Percentiles rank a stretch among this genome's conserved stretches.
phyloP scores from a whole-genome alignment of 1,284 basidiomycete species.

The Pyrrhoderma lamaoense region DNA sequence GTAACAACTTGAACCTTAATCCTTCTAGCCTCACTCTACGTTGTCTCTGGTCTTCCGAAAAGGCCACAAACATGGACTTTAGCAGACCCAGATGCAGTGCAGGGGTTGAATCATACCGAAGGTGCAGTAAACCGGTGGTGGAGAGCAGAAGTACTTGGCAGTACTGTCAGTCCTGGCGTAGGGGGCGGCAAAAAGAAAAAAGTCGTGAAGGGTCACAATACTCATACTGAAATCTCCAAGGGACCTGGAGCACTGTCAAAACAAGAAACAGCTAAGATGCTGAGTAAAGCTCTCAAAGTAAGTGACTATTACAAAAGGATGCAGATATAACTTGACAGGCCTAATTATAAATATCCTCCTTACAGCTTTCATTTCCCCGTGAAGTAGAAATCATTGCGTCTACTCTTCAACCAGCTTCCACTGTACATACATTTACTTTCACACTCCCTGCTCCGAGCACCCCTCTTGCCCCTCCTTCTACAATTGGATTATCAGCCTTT shows the following conservation, averaged over 20 bases:
- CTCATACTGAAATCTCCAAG: slow-evolving; percentile 52
- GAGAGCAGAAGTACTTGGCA: slow-evolving; percentile 90
- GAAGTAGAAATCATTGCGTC: slow-evolving; percentile 94
- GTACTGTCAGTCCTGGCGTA: slow-evolving; percentile 81
- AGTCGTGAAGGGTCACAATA: slow-evolving; percentile 53
- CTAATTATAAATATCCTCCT: not conserved
- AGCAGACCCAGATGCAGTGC: slow-evolving; percentile 80
- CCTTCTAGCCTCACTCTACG: slow-evolving; percentile 61
- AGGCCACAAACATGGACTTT: slow-evolving; percentile 90
- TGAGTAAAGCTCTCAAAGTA: slow-evolving; percentile 86
- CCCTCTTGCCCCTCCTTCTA: slow-evolving; percentile 58
- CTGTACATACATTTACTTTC: slow-evolving; percentile 91
- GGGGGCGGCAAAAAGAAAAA: slow-evolving; percentile 48
- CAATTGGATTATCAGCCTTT: slow-evolving; percentile 50
- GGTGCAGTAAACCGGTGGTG: slow-evolving; percentile 89
- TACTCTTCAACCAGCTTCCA: slow-evolving; percentile 83
- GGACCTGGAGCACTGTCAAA: slow-evolving; percentile 70
- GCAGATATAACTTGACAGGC: slow-evolving; percentile 1
- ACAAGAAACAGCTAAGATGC: slow-evolving; percentile 80
- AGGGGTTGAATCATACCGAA: slow-evolving; percentile 78
- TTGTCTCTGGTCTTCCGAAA: slow-evolving; percentile 78
- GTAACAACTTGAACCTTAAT: no score
- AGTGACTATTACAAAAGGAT: slow-evolving; percentile 18
- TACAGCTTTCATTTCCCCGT: slow-evolving; percentile 76
- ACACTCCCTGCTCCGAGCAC: slow-evolving; percentile 66